Conservation (phyloP, 345 rosid species). For the Trapa bicornis region DNA sequence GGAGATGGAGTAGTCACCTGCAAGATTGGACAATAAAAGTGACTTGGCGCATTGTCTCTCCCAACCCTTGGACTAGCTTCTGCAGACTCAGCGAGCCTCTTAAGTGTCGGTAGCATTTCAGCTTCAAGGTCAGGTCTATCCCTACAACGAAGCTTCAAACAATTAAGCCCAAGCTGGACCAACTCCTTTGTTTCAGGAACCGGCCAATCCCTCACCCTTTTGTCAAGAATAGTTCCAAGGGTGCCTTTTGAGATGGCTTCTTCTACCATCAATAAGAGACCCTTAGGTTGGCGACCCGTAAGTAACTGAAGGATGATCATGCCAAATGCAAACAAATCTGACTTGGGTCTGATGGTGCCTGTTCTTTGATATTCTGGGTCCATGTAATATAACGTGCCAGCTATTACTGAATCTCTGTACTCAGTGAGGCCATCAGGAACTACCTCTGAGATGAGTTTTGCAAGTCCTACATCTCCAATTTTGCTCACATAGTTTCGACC, state of each 20-base stretch:
- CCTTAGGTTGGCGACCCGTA: conserved; percentile 48
- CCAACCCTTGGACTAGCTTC: conserved; percentile 33
- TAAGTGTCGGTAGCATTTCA: conserved; percentile 64
- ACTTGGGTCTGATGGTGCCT: conserved; percentile 79
- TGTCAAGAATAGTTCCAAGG: conserved; percentile 47
- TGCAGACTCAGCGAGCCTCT: conserved; percentile 50
- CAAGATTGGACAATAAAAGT: conserved; percentile 73
- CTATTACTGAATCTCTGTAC: conserved; percentile 52
- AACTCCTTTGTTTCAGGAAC: conserved; percentile 50
- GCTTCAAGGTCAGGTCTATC: conserved; percentile 80
- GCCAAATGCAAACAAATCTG: conserved; percentile 80
- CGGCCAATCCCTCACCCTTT: conserved; percentile 61
- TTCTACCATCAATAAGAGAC: conserved; percentile 46
- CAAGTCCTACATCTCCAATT: conserved; percentile 85
- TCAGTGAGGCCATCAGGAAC: conserved; percentile 60
- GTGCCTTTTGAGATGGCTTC: conserved; percentile 46
- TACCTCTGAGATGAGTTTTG: conserved; percentile 61
- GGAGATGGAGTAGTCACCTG: conserved; percentile 33
- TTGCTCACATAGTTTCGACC: conserved; percentile 69
- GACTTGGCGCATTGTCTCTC: conserved; percentile 37
- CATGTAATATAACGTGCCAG: conserved; percentile 75
- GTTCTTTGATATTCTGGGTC: conserved; percentile 87
- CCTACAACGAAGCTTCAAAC: conserved; percentile 72
- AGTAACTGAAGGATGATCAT: conserved; percentile 57
- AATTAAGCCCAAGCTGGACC: conserved; percentile 51